Conservation (phyloP, 164 flowering plant genomes). For the Stephania cephalantha region DNA sequence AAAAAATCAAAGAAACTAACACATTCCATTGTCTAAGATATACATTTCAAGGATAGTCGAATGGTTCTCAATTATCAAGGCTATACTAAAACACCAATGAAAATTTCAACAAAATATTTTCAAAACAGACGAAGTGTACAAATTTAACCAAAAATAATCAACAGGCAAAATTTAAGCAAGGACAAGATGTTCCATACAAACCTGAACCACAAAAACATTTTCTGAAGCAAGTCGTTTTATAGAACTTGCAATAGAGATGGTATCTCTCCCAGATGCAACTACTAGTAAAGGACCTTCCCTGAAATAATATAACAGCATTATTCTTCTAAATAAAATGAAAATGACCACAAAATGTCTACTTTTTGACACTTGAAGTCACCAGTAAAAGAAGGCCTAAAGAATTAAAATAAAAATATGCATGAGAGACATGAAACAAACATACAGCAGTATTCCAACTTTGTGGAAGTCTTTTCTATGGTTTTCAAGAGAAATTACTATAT, state of each 20-base stretch:
- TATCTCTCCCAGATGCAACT: conserved; percentile 93
- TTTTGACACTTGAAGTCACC: background rate
- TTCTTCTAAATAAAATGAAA: background rate
- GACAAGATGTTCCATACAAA: conserved; percentile 15
- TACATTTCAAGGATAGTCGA: background rate
- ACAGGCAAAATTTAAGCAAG: background rate
- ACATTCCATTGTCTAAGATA: background rate
- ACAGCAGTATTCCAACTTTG: no score
- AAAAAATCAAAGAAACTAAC: background rate
- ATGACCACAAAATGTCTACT: background rate
- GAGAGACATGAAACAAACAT: background rate
- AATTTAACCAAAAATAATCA: background rate
- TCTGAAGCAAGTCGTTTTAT: conserved; percentile 66
- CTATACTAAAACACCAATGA: background rate
- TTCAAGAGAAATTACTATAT: background rate
- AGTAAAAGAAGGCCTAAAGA: background rate
- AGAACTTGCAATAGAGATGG: conserved; percentile 76
- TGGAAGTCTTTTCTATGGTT: background rate
- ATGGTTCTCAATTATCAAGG: background rate
- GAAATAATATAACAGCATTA: conserved; percentile 11
- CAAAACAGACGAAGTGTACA: background rate
- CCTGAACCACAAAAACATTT: conserved; percentile 93
- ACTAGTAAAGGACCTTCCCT: conserved; percentile 93
- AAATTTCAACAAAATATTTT: no score
- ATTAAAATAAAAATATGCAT: background rate